Evolutionary conservation across 2,329 filamentous ascomycete species (phyloP), one percentile per base, ranked within the genome.

Genomic region (Fusarium odoratissimum): DNA sequence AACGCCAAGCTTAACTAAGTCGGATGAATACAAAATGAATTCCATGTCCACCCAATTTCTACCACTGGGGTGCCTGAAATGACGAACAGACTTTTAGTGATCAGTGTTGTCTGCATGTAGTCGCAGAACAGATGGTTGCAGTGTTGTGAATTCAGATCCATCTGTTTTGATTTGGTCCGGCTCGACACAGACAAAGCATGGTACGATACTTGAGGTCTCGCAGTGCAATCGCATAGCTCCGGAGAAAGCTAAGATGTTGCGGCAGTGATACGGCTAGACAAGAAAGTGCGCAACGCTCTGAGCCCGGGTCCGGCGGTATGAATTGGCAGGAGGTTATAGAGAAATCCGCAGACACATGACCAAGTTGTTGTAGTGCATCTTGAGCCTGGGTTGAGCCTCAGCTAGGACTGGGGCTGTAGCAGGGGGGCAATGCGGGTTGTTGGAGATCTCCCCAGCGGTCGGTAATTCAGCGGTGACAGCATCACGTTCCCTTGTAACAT

Each of bases 361-460:
- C 30, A 38, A 54, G 30, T 33, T 56, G 17, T 30, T 56, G n/a
- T 38, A 54, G 25, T 35, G 51, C 38, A 46, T 66, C 45, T 38
- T 30, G 54, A 62, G 35, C 23, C 23, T 31, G 31, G 59, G 33
- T 48, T 64, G 58, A 69, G 65, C 65, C 40, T 52, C 66, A 52
- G 59, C 62, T 51, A 42, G 37, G 59, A 28, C 45, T 51, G 61
- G 65, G 60, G 25, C 54, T 40, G 46, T 37, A 55, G 28, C 42
- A 44, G 59, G 65, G 66, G 49, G 52, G 41, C 28, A 55, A 59
- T 63, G 70, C 67, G 67, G 64, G 60, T 54, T 44, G 40, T 64
- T 62, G 62, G 51, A 59, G 57, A 66, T 67, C 38, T 75, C 46
- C 54, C 62, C 42, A 49, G 38, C 21, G 28, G 48, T 51, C 58